Percentiles rank a stretch among this genome's conserved stretches.
Conservation (phyloP, 257 asterid species). For the Echites panduratus region DNA sequence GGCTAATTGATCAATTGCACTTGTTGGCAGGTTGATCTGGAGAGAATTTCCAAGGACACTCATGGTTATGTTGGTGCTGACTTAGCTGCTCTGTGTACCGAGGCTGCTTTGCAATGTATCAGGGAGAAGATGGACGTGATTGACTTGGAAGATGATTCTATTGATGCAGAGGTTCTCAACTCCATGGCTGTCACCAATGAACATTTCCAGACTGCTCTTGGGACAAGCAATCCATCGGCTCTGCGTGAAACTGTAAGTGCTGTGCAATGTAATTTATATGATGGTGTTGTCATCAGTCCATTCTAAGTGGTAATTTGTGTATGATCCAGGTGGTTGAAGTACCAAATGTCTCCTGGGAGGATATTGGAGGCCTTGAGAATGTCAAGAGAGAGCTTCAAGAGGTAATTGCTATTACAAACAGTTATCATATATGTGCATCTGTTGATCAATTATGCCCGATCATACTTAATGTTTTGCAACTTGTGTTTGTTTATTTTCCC, state of each 20-base stretch:
- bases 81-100: constrained; percentile 92
- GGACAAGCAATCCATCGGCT: constrained; percentile 95
- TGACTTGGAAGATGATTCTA: constrained; percentile 79
- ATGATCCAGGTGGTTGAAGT: constrained; percentile 80
- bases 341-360: constrained; percentile 80
- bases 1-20: neutral
- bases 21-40: constrained; percentile 72
- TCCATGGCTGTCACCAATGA: constrained; percentile 93
- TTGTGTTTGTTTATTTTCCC: neutral
- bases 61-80: constrained; percentile 96
- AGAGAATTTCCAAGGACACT: constrained; percentile 68
- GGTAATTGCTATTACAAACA: constrained; percentile 30
- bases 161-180: constrained; percentile 85
- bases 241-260: constrained; percentile 77
- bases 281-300: neutral
- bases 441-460: neutral
- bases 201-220: constrained; percentile 85
- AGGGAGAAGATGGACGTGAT: constrained; percentile 98
- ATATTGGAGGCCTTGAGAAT: constrained; percentile 81
- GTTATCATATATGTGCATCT: neutral
- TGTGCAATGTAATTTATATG: neutral
- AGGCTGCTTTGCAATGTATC: constrained; percentile 92
- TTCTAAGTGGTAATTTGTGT: constrained; percentile 16
- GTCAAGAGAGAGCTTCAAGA: constrained; percentile 95
- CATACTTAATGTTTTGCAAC: constrained; percentile 7